A percentile compares a stretch with the other conserved stretches of the same genome.
Evolutionary conservation across 768 basidiomycete species (phyloP).

Genomic region (Xerocomellus intermedius): DNA sequence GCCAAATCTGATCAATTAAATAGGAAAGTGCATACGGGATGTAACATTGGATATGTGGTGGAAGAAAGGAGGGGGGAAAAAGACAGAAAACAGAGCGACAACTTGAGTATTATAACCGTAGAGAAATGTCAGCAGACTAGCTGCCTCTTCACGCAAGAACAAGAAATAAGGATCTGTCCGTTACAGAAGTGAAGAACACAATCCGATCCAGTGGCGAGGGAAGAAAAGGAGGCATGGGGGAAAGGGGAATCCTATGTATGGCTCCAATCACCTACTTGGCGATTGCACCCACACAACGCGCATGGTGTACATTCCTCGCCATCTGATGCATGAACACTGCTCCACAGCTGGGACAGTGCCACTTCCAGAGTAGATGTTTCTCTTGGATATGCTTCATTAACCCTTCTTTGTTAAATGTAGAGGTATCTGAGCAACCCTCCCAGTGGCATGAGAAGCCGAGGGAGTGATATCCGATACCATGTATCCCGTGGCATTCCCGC

Average conservation of each 20-base stretch:
- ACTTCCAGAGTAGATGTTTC: slow-evolving; percentile 25
- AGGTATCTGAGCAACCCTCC: slow-evolving; percentile 23
- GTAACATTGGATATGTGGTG: background rate
- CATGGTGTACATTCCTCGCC: slow-evolving; percentile 20
- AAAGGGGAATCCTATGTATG: background rate
- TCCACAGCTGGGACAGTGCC: slow-evolving; percentile 26
- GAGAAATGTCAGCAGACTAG: slow-evolving; percentile 9
- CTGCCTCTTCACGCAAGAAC: background rate
- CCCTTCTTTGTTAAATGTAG: slow-evolving; percentile 17
- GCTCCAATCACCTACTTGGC: slow-evolving; percentile 1
- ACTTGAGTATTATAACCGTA: background rate
- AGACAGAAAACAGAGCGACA: background rate
- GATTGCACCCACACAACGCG: slow-evolving; percentile 5
- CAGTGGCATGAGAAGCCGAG: slow-evolving; percentile 20
- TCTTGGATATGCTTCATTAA: slow-evolving; percentile 28
- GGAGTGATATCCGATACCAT: slow-evolving; percentile 1
- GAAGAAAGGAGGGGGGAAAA: background rate
- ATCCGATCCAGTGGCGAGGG: background rate
- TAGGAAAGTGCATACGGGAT: background rate
- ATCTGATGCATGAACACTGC: slow-evolving; percentile 11
- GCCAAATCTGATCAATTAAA: slow-evolving; percentile 6
- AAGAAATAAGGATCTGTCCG: background rate
- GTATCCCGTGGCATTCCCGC: slow-evolving; percentile 21
- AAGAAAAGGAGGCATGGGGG: background rate
- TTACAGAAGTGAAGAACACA: background rate